Evolutionary conservation across 2,329 filamentous ascomycete species (phyloP).

Genomic region (Curvularia eragrostidis): DNA sequence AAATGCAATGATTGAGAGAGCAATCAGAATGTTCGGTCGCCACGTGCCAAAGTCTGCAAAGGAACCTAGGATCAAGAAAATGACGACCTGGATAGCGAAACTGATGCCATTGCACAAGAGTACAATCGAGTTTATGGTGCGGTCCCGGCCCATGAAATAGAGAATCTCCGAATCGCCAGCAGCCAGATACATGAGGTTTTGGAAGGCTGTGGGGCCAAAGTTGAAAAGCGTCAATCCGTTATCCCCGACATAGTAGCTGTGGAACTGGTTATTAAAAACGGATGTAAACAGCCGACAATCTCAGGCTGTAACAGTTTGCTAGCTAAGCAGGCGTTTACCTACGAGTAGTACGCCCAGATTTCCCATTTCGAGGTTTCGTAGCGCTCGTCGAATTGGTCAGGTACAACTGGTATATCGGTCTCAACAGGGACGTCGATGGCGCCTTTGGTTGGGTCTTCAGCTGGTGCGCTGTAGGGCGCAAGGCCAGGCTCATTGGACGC

Average conservation of each 20-base stretch:
- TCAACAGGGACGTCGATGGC: constrained; percentile 24
- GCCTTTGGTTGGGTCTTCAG: constrained; percentile 31
- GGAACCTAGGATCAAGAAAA: constrained; percentile 61
- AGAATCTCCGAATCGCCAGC: constrained; percentile 62
- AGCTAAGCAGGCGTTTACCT: constrained; percentile 20
- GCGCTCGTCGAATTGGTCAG: constrained; percentile 62
- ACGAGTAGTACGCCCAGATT: constrained; percentile 64
- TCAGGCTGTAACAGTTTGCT: background rate
- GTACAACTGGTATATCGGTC: constrained; percentile 56
- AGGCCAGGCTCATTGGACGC: constrained; percentile 34
- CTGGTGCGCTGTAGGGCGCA: constrained; percentile 29
- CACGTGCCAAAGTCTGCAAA: constrained; percentile 71
- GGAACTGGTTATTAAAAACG: constrained; percentile 16
- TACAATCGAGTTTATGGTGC: constrained; percentile 55
- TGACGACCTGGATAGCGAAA: constrained; percentile 69
- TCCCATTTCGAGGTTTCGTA: constrained; percentile 61
- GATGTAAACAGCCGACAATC: background rate
- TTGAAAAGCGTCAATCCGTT: constrained; percentile 68
- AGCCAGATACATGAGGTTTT: constrained; percentile 68
- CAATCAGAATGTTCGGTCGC: constrained; percentile 63
- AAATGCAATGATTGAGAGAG: constrained; percentile 60
- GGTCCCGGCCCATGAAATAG: constrained; percentile 61
- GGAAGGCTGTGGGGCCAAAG: constrained; percentile 56
- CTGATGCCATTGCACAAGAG: constrained; percentile 70
- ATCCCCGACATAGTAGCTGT: constrained; percentile 69